A percentile compares a stretch with the other conserved stretches of the same genome.
Evolutionary conservation across 2,329 filamentous ascomycete species (phyloP).

Genomic region (Claviceps spartinae): DNA sequence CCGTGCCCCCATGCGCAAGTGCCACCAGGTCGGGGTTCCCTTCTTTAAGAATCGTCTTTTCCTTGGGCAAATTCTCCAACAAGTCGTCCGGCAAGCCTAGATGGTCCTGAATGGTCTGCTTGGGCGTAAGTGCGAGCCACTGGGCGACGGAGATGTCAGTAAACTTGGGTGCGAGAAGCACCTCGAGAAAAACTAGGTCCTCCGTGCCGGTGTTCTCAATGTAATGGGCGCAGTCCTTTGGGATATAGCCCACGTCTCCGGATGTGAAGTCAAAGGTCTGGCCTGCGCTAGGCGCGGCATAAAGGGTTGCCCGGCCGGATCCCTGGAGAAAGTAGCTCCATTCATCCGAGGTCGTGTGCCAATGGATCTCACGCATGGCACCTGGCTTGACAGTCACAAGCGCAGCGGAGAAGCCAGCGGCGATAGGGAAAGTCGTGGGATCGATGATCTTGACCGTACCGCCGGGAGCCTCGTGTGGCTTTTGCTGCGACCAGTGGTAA

Average conservation of each 20-base stretch:
- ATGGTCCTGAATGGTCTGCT: conserved; percentile 45
- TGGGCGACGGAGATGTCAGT: conserved; percentile 42
- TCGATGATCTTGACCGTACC: conserved; percentile 48
- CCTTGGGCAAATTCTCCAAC: conserved; percentile 23
- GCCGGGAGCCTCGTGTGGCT: conserved; percentile 36
- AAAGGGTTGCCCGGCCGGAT: conserved; percentile 41
- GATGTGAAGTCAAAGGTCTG: conserved; percentile 46
- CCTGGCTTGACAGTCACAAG: conserved; percentile 45
- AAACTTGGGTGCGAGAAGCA: conserved; percentile 38
- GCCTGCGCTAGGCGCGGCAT: conserved; percentile 32
- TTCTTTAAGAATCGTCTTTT: conserved; percentile 29
- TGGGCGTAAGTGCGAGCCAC: conserved; percentile 44
- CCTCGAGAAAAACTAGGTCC: conserved; percentile 45
- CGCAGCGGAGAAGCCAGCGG: conserved; percentile 39
- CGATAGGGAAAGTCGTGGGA: conserved; percentile 41
- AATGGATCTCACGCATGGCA: conserved; percentile 52
- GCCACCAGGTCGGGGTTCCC: conserved; percentile 25
- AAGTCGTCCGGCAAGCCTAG: conserved; percentile 27
- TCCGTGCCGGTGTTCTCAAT: conserved; percentile 47
- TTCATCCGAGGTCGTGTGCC: conserved; percentile 47
- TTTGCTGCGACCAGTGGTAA: conserved; percentile 38
- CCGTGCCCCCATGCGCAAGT: conserved; percentile 8
- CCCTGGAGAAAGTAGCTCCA: conserved; percentile 48
- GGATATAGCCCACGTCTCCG: conserved; percentile 47
- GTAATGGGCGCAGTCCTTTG: conserved; percentile 37